Evolutionary conservation across 768 basidiomycete genomes (phyloP), one percentile per base, ranked within the genome.

Genomic region (Lactarius quietus): DNA sequence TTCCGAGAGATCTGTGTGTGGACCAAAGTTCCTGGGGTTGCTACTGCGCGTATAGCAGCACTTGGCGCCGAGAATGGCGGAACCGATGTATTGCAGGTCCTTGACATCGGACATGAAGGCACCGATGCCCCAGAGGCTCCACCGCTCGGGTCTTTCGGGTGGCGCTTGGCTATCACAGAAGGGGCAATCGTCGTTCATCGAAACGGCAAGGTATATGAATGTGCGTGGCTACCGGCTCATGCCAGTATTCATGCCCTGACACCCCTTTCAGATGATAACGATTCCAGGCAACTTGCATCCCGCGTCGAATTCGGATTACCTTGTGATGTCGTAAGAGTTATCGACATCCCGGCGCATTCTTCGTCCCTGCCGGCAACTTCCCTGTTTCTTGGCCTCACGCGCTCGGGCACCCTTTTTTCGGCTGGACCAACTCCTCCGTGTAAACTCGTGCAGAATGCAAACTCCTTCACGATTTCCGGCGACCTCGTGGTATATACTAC

Each of bases 401-500:
- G 55, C 28, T 60, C 62, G 3, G 67, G 63, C n/a, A 56, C 41
- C 10, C 54, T 68, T 36, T 61, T 61, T 14, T 56, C 59, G 6
- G 43, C 66, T 7, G 33, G 53, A 4, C 18, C 39, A 38, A 53
- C 67, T 55, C 53, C 61, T 14, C 56, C 8, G 10, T 72, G 61
- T 15, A 72, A 76, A 1, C 72, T 91, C 5, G 80, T 84, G 1
- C 73, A 77, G 3, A 87, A 83, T 62, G 83, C 75, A 23, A 92
- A 86, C 17, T 96, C 95, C 0, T 92, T 93, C 75, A 82, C 84
- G 20, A 64, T 88, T 17, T 82, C 89, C 0, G 85, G 90, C 1
- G 84, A 85, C 23, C 95, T 92, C 73, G 77, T 96, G 36, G 87
- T 95, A 62, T 96, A 86, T 76, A 93, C 92, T 0, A 92, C 93